A percentile compares a stretch with the other conserved stretches of the same genome.
phyloP scores from a whole-genome alignment of 768 basidiomycete species.

The Imleria badia region DNA sequence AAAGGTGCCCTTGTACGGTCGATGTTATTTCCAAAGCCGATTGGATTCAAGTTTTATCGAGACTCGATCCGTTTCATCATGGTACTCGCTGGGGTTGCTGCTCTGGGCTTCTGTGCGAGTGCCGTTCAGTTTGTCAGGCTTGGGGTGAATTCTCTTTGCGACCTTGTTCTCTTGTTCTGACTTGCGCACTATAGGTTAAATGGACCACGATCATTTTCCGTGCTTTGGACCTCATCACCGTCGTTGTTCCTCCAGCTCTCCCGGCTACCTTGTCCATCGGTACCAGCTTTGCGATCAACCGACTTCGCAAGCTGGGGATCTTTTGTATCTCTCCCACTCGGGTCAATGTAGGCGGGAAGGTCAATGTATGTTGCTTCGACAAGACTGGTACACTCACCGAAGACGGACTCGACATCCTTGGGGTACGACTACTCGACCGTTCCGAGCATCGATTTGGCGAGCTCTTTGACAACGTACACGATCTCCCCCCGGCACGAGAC shows the following conservation, averaged over 20 bases:
- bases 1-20: constrained; percentile 95
- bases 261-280: constrained; percentile 98
- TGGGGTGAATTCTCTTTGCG: constrained; percentile 49
- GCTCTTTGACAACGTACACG: constrained; percentile 81
- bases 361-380: constrained; percentile 98
- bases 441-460: constrained; percentile 82
- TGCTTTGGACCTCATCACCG: constrained; percentile 92
- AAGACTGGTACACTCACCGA: constrained; percentile 99
- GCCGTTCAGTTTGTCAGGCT: constrained; percentile 90
- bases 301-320: constrained; percentile 83
- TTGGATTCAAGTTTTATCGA: constrained; percentile 98
- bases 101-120: constrained; percentile 86
- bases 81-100: constrained; percentile 89
- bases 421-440: constrained; percentile 84
- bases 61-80: constrained; percentile 89
- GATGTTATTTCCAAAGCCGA: constrained; percentile 98
- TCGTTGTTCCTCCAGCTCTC: constrained; percentile 96
- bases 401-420: constrained; percentile 95
- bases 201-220: constrained; percentile 92
- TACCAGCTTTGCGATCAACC: constrained; percentile 89
- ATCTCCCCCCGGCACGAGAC: constrained; percentile 68
- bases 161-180: constrained; percentile 1
- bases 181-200: constrained; percentile 53
- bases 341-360: constrained; percentile 92
- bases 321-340: constrained; percentile 97